Evolutionary conservation across 768 basidiomycete species (phyloP), one percentile per base, ranked within the genome.

Genomic region (Rhodotorula sphaerocarpa): DNA sequence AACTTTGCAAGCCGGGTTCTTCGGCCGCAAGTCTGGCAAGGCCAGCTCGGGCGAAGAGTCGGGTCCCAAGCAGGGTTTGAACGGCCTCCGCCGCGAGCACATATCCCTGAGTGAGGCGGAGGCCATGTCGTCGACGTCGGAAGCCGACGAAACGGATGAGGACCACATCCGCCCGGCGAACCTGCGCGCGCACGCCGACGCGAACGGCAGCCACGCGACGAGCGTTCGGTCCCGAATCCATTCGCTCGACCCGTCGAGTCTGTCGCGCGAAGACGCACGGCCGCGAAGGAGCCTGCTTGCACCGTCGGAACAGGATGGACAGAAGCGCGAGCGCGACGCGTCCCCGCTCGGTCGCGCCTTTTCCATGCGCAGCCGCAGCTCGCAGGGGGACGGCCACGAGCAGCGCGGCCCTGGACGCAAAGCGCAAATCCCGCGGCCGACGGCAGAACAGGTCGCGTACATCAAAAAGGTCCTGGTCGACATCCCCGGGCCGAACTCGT

Each of bases 391-490:
- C 23, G 28, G 34, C 25, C 27, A 41, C 28, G 52, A 55, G 41
- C 46, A 50, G 47, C 44, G 46, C 36, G 18, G 28, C 11, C 28
- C 48, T 33, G 34, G 46, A 28, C 59, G 56, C 30, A 57, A 57
- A 18, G 44, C 59, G 28, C 65, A 65, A 63, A 69, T 69, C 46
- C 61, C 65, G 0, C 66, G 65, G 34, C 69, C 70, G 28, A 63
- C 64, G 1, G 18, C 31, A 12, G 72, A 71, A 48, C 69, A 73
- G 57, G 27, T 67, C 25, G 64, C 65, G 2, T 73, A 73, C 55
- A 70, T 73, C 55, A 65, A 65, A 27, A 51, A 55, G 45, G 59
- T 71, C 7, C 61, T 73, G 36, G 67, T 65, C 36, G 69, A 71
- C 44, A 52, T 73, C 5, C 72, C 72, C 6, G 61, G 56, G 3